Conservation (phyloP, 2,329 filamentous ascomycete species). For the Orbilia oligospora region DNA sequence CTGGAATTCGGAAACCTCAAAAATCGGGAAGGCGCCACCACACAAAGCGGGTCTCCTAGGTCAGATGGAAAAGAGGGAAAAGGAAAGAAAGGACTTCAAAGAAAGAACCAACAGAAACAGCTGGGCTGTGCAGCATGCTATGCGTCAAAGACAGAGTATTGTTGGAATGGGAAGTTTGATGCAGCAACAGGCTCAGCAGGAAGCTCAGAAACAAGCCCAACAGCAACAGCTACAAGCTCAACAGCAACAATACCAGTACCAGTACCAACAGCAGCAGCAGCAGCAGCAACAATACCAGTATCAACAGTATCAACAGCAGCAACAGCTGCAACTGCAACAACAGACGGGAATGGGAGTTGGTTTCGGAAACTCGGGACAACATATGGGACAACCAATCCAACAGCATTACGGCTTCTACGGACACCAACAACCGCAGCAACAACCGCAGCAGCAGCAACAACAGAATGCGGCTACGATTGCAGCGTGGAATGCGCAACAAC, state of each 20-base stretch:
- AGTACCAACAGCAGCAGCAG: slow-evolving; percentile 63
- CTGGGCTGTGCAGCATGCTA: slow-evolving; percentile 80
- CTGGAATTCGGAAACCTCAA: slow-evolving; percentile 66
- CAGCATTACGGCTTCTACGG: slow-evolving; percentile 64
- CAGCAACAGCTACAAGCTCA: slow-evolving; percentile 65
- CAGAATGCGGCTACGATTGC: slow-evolving; percentile 13
- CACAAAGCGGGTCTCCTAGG: slow-evolving; percentile 78
- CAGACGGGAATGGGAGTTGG: slow-evolving; percentile 61
- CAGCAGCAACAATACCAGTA: slow-evolving; percentile 49
- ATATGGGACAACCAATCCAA: slow-evolving; percentile 48
- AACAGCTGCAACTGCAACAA: slow-evolving; percentile 65
- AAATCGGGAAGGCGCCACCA: slow-evolving; percentile 68
- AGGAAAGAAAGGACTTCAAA: slow-evolving; percentile 80
- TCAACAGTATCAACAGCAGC: slow-evolving; percentile 63
- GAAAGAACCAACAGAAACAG: slow-evolving; percentile 69
- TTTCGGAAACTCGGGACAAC: slow-evolving; percentile 63
- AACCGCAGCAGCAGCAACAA: not conserved
- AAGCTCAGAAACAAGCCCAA: slow-evolving; percentile 17
- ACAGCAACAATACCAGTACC: slow-evolving; percentile 49
- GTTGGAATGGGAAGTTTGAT: slow-evolving; percentile 22
- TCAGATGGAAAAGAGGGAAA: slow-evolving; percentile 83
- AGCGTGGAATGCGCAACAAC: slow-evolving; percentile 40
- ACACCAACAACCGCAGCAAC: slow-evolving; percentile 16
- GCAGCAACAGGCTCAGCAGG: slow-evolving; percentile 65
- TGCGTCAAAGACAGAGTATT: slow-evolving; percentile 75